Evolutionary conservation across 2,329 filamentous ascomycete species (phyloP), one percentile per base, ranked within the genome.

Genomic region (Phaeophleospora eucalypticola): DNA sequence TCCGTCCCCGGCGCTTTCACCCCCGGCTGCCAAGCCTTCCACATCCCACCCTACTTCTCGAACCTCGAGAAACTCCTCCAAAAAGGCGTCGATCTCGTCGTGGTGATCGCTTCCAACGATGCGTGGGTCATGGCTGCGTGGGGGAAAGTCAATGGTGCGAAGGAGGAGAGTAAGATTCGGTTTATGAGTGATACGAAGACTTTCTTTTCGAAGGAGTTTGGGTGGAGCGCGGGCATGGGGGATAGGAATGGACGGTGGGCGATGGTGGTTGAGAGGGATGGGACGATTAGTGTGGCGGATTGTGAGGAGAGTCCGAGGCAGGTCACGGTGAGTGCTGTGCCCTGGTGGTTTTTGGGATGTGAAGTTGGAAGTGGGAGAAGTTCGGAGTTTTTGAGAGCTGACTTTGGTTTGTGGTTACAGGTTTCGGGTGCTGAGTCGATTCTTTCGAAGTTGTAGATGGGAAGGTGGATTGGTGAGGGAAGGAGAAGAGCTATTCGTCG

Each of bases 31-130:
- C 85, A 87, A 59, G 84, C 81, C 63, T 77, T 78, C 68, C 89
- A 95, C 74, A 75, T 95, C 52, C 86, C 87, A 52, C 84, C 85
- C 52, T 95, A 89, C 78, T 80, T 91, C 60, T 71, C 80, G 68
- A 84, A 87, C 67, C 72, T 84, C 58, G 74, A 80, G 43, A 75
- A 84, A 64, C 76, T 94, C 69, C 83, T 83, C 73, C 73, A 74
- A 65, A 91, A 91, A 78, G 88, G 87, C 61, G 86, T 94, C 58
- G 89, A 95, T 70, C 70, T 85, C 54, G 81, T 95, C 62, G 80
- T 88, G 58, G 81, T 93, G 64, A 84, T 94, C 63, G 86, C 88
- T 50, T 84, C 75, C 75, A 95, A 95, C 71, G 89, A 95, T 71
- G 75, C 83, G 45, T 93, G 87, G 87, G 47, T 48, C 18, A 90